phyloP scores from a whole-genome alignment of 257 asterid species.

The Primulina huaijiensis region DNA sequence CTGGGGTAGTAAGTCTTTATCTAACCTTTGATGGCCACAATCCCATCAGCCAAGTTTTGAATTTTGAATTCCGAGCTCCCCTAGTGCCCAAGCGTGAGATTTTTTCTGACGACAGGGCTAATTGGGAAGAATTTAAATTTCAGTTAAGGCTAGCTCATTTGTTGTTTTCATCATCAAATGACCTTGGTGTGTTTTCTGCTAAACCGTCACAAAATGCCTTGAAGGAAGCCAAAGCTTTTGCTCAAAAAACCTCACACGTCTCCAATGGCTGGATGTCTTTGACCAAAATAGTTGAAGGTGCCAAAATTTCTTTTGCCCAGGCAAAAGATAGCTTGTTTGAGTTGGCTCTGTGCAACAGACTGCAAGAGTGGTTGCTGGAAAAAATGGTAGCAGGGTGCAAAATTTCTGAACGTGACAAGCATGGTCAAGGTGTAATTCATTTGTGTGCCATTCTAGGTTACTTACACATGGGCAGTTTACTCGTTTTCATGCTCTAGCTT shows the following conservation, averaged over 20 bases:
- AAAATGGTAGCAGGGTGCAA: conserved; percentile 62
- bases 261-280: conserved; percentile 51
- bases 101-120: conserved; percentile 39
- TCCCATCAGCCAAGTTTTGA: conserved; percentile 73
- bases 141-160: conserved; percentile 82
- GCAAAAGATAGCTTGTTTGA: conserved; percentile 80
- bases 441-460: conserved; percentile 92
- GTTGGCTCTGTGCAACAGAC: conserved; percentile 64
- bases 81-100: conserved; percentile 25
- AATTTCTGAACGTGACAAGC: conserved; percentile 71
- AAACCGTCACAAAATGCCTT: conserved; percentile 49
- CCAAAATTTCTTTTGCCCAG: conserved; percentile 50
- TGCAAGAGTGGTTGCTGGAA: conserved; percentile 82
- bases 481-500: conserved; percentile 78
- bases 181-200: conserved; percentile 45
- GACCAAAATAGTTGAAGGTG: conserved; percentile 52
- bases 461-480: conserved; percentile 81
- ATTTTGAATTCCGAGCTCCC: conserved; percentile 78
- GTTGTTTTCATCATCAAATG: conserved; percentile 72
- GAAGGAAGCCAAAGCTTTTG: conserved; percentile 73
- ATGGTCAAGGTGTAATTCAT: conserved; percentile 93
- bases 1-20: conserved; percentile 62
- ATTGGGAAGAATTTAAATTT: conserved; percentile 65
- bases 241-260: conserved; percentile 50
- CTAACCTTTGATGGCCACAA: conserved; percentile 71